These are phyloP conservation scores for Citrus hindsii DNA, from an alignment of 345 rosid species.

Conservation along the genomic window DNA sequence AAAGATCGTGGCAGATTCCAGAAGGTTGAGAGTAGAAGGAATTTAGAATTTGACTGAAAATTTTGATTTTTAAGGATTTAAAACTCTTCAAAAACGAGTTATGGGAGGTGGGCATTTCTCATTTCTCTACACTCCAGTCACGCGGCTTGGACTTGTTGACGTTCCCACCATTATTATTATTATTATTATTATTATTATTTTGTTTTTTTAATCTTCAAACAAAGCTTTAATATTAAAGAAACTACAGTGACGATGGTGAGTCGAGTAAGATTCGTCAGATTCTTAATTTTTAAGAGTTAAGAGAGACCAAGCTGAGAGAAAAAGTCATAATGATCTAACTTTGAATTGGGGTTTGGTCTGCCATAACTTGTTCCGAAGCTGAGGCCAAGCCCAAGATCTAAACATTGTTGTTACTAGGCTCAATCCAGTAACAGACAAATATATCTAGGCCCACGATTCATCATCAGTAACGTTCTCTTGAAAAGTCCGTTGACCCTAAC, in stretches of 20 bases:
- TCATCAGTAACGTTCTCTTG: too few relatives aligned
- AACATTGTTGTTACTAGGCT: too few relatives aligned
- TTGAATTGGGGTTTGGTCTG: too few relatives aligned
- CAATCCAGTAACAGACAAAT: too few relatives aligned
- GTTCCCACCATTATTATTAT: neutral
- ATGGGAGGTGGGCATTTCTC: neutral
- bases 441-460: too few relatives aligned
- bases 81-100: neutral
- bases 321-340: neutral
- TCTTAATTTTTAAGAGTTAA: neutral
- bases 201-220: neutral
- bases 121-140: neutral
- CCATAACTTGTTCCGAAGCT: too few relatives aligned
- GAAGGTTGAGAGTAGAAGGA: neutral
- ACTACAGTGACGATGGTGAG: neutral
- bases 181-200: too few relatives aligned
- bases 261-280: neutral
- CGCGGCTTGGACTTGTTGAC: neutral
- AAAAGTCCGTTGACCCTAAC: neutral
- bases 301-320: too few relatives aligned
- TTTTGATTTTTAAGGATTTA: neutral
- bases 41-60: conserved; percentile 4
- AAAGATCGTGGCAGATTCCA: neutral
- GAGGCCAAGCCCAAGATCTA: too few relatives aligned
- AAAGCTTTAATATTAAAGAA: neutral